Percentiles rank a stretch among this genome's conserved stretches.
phyloP scores from a whole-genome alignment of 2,329 filamentous ascomycete species.

The Aurifilum marmelostoma region DNA sequence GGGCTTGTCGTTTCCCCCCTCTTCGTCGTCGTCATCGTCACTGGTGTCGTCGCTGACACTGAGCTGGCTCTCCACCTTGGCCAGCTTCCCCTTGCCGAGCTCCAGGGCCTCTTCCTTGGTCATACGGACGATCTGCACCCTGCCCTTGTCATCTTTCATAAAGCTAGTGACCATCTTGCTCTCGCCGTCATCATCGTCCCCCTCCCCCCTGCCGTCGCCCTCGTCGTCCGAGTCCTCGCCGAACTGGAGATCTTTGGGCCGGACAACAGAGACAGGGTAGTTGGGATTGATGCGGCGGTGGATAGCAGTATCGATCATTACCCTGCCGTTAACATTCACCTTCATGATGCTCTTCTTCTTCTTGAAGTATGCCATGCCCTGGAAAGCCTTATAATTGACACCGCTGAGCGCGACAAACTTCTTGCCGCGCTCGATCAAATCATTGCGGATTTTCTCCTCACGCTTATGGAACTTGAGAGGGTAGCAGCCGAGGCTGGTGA shows the following conservation, averaged over 20 bases:
- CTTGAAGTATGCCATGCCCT: constrained; percentile 85
- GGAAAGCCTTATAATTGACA: constrained; percentile 80
- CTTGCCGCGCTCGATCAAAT: constrained; percentile 79
- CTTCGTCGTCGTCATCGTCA: constrained; percentile 31
- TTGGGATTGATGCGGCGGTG: constrained; percentile 87
- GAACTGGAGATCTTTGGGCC: constrained; percentile 68
- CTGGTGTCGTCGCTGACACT: constrained; percentile 30
- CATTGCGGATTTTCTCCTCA: constrained; percentile 62
- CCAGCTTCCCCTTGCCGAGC: constrained; percentile 55
- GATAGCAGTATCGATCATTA: constrained; percentile 85
- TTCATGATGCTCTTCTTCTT: constrained; percentile 73
- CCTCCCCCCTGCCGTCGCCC: constrained; percentile 46
- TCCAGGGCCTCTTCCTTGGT: constrained; percentile 42
- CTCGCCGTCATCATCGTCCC: constrained; percentile 42
- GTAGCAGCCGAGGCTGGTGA: constrained; percentile 76
- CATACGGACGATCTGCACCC: constrained; percentile 39
- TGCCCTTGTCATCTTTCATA: constrained; percentile 49
- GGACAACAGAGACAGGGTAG: constrained; percentile 75
- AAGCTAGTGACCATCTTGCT: constrained; percentile 56
- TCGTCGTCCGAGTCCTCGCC: constrained; percentile 40
- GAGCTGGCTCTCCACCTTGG: constrained; percentile 48
- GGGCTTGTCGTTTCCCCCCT: constrained; percentile 32
- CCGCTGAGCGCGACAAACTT: constrained; percentile 82
- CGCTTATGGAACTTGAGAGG: constrained; percentile 81
- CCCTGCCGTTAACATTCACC: constrained; percentile 81